Base-by-base conservation (phyloP, 2,329 filamentous ascomycete species). In the Monilinia fructigena region DNA sequence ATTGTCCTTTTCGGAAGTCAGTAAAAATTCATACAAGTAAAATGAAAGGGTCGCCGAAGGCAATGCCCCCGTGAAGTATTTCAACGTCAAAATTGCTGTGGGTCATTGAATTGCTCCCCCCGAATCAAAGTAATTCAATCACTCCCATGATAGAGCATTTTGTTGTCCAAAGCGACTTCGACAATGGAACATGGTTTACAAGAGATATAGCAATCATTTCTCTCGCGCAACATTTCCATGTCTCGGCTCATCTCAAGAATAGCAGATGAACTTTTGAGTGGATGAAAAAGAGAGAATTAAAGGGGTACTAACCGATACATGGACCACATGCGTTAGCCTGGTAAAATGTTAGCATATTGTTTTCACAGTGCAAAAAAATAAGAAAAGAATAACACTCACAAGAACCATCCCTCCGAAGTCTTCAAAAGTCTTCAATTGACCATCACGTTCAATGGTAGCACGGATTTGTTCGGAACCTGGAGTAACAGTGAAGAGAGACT, bases 391-490 rank as follows among this genome's bases (percentile, higher is more conserved):
- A 20, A 47, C 1, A 52, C 53, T 55, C 20, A 55, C 61, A 99
- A 47, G 86, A 71, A 98, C 91, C 76, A 96, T 88, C 76, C 94
- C 95, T 67, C 95, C 95, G 72, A 97, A 97, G 77, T 97, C 92
- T 81, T 98, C 93, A 70, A 99, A 93, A 60, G 94, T 98, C 83
- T 94, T 82, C 64, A 98, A 87, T 80, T 96, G 92, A 68, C 93
- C 93, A 74, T 97, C 93, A 38, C 66, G 61, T 40, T 70, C 91
- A 74, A 97, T 96, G 66, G 94, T 97, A 66, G 93, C 92, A 72
- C 95, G 89, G 74, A 98, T 96, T 82, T 98, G 95, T 83, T 99
- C 95, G 60, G 92, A 97, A 75, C 95, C 95, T 68, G 95, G 95
- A 64, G 94, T 98, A 74, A 99, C 92, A 71, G 92, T 94, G 85